Conservation (phyloP, 176 grass and related monocot species). For the Dendrocalamus sinicus region DNA sequence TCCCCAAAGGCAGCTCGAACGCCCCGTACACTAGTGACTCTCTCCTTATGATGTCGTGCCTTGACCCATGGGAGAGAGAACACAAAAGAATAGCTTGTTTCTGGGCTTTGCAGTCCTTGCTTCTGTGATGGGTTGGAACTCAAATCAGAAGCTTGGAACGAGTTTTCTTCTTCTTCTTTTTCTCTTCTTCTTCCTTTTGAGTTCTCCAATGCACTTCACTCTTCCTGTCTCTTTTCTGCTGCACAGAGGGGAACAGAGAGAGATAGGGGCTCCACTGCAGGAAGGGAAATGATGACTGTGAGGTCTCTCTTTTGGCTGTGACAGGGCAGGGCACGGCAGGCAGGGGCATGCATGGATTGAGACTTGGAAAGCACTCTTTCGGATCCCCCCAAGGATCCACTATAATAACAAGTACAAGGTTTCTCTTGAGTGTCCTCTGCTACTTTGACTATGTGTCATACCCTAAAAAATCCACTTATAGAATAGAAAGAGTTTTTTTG, state of each 20-base stretch:
- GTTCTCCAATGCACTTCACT: slow-evolving; percentile 6
- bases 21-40: no score
- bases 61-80: slow-evolving; percentile 3
- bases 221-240: slow-evolving; percentile 27
- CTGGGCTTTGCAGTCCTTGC: no score
- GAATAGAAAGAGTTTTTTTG: neutral
- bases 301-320: slow-evolving; percentile 39
- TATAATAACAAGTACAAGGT: slow-evolving; percentile 30
- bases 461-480: neutral
- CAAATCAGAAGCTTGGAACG: neutral
- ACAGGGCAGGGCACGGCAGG: slow-evolving; percentile 23
- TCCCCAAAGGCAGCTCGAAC: no score
- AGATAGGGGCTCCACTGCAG: neutral
- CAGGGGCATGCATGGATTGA: slow-evolving; percentile 30
- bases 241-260: neutral
- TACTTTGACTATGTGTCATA: slow-evolving; percentile 44
- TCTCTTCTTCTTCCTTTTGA: neutral
- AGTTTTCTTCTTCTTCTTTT: no score
- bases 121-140: neutral
- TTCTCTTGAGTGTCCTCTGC: slow-evolving; percentile 15
- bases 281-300: neutral
- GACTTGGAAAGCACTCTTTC: slow-evolving; percentile 46
- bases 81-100: no score
- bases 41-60: neutral
- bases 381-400: slow-evolving; percentile 14